Evolutionary conservation across 2,329 filamentous ascomycete genomes (phyloP).

Genomic region (Didymosphaeria variabile): DNA sequence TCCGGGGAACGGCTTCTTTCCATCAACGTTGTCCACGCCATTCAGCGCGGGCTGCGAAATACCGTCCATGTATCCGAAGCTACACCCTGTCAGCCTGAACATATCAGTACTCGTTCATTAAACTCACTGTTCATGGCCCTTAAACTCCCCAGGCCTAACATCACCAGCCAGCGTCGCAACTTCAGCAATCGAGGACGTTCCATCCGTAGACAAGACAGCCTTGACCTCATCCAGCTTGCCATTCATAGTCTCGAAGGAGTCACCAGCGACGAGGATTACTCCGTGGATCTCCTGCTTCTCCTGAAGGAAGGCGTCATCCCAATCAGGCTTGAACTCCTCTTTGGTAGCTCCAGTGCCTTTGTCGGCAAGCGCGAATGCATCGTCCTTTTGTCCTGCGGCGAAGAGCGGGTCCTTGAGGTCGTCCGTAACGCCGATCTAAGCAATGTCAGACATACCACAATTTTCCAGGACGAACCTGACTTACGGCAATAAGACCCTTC

Average conservation of each 20-base stretch:
- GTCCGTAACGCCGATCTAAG: neutral
- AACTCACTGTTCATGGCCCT: conserved; percentile 20
- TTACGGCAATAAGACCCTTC: conserved; percentile 17
- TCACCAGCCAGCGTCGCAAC: conserved; percentile 17
- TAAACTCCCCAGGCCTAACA: conserved; percentile 15
- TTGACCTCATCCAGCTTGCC: conserved; percentile 13
- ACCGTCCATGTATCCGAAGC: conserved; percentile 20
- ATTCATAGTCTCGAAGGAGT: conserved; percentile 2
- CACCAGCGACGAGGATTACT: conserved; percentile 16
- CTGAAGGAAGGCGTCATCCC: conserved; percentile 16
- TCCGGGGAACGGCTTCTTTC: conserved; percentile 9
- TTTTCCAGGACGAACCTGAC: neutral
- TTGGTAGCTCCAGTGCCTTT: neutral
- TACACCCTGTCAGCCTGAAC: neutral
- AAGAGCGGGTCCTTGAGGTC: conserved; percentile 13
- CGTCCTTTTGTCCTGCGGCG: conserved; percentile 2
- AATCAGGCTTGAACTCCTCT: conserved; percentile 10
- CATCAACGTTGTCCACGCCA: conserved; percentile 10
- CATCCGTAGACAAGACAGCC: neutral
- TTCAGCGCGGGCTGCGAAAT: conserved; percentile 18
- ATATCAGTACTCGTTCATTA: neutral
- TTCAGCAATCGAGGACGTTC: conserved; percentile 2
- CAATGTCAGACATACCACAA: neutral
- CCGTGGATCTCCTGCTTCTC: conserved; percentile 16
- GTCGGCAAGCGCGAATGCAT: conserved; percentile 12